Evolutionary conservation across 768 basidiomycete species (phyloP).

Genomic region (Pholiota microspora): DNA sequence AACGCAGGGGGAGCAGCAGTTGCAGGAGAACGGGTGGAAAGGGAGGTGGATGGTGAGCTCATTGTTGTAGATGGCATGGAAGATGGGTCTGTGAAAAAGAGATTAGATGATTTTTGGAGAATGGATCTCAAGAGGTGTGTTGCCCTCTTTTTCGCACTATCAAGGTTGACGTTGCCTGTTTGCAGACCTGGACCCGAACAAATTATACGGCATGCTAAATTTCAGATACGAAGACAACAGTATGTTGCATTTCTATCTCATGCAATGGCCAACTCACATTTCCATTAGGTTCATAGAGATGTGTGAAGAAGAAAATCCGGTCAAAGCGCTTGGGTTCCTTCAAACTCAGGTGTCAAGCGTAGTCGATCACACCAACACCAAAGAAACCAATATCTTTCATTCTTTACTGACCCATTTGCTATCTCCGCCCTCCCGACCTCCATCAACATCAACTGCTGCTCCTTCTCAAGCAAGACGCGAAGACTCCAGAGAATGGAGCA

Average conservation of each 20-base stretch:
- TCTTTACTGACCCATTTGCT: conserved; percentile 66
- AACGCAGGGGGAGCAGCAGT: conserved; percentile 47
- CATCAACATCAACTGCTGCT: background rate
- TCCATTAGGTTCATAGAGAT: conserved; percentile 73
- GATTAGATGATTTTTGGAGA: conserved; percentile 79
- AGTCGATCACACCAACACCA: conserved; percentile 63
- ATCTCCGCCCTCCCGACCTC: conserved; percentile 26
- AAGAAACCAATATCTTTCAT: conserved; percentile 63
- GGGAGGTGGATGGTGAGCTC: conserved; percentile 18
- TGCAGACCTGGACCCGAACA: conserved; percentile 60
- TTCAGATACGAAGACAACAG: conserved; percentile 72
- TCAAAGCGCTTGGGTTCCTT: conserved; percentile 70
- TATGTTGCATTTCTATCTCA: conserved; percentile 30
- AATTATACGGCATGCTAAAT: conserved; percentile 61
- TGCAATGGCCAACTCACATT: background rate
- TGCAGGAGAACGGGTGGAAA: conserved; percentile 15
- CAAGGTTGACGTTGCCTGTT: background rate
- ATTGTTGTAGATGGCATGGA: conserved; percentile 14
- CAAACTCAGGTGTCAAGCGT: conserved; percentile 67
- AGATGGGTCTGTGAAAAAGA: conserved; percentile 29
- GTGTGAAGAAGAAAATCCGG: conserved; percentile 59
- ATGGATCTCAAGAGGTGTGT: conserved; percentile 65
- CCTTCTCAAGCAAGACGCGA: conserved; percentile 19
- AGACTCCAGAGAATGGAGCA: conserved; percentile 26
- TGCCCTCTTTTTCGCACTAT: background rate